These are phyloP conservation scores for Davidsoniella australis DNA, from an alignment of 2,329 filamentous ascomycete species.

Conservation along the genomic window DNA sequence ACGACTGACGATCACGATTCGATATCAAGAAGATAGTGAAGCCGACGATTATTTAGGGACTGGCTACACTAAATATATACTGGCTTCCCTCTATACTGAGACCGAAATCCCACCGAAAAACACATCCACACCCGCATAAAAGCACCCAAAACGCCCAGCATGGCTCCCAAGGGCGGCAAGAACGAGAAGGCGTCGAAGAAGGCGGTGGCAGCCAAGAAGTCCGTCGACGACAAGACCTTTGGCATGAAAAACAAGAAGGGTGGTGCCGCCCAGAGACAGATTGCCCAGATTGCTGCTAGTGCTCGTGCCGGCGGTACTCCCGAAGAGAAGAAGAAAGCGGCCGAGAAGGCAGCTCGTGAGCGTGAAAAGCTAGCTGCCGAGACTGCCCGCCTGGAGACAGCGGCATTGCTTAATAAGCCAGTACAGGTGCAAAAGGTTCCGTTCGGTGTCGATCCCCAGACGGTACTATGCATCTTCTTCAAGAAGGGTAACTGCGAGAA, in stretches of 20 bases:
- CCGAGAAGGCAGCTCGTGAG: constrained; percentile 50
- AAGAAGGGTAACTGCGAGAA: constrained; percentile 97
- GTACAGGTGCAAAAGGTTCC: constrained; percentile 95
- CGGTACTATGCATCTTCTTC: constrained; percentile 87
- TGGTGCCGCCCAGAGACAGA: constrained; percentile 72
- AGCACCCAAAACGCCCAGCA: constrained; percentile 26
- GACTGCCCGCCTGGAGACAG: constrained; percentile 61
- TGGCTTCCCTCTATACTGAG: background rate
- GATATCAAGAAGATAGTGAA: too few relatives aligned
- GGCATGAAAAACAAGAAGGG: constrained; percentile 99
- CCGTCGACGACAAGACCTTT: constrained; percentile 89
- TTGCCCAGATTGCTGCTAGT: constrained; percentile 64
- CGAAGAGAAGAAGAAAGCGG: constrained; percentile 68
- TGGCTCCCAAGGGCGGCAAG: constrained; percentile 51
- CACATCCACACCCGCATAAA: background rate
- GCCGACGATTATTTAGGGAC: too few relatives aligned
- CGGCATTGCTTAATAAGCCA: constrained; percentile 73
- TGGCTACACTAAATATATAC: background rate
- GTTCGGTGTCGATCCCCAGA: constrained; percentile 96
- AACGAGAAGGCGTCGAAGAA: constrained; percentile 7
- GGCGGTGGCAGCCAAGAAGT: constrained; percentile 47
- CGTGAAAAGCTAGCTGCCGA: constrained; percentile 87
- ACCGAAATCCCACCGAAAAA: background rate
- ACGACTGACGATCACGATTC: too few relatives aligned
- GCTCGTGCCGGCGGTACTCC: constrained; percentile 58